phyloP scores from a whole-genome alignment of 2,329 filamentous ascomycete genomes.

The Cytospora paraplurivora region DNA sequence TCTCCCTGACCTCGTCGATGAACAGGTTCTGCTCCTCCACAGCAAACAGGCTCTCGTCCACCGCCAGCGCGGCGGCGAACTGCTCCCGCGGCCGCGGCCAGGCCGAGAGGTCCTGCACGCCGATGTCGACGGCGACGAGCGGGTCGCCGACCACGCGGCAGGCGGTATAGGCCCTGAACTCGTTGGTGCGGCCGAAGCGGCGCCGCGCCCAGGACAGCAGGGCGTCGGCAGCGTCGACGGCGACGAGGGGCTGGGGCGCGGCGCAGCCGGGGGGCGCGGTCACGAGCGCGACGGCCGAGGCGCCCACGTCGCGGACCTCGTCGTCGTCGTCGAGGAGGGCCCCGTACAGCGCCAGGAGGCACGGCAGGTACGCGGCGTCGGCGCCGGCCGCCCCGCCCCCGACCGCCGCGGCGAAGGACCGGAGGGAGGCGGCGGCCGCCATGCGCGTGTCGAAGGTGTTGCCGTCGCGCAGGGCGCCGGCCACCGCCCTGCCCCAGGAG shows the following conservation, averaged over 20 bases:
- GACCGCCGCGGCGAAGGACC: conserved; percentile 48
- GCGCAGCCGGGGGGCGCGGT: too few relatives aligned
- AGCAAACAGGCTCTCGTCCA: conserved; percentile 74
- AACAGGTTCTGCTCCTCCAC: conserved; percentile 96
- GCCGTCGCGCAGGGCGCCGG: conserved; percentile 50
- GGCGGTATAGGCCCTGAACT: conserved; percentile 46
- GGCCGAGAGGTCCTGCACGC: conserved; percentile 23
- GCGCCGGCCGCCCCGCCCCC: conserved; percentile 33
- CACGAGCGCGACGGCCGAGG: conserved; percentile 19
- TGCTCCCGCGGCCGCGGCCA: conserved; percentile 39
- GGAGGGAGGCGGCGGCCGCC: conserved; percentile 59
- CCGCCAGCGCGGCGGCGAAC: conserved; percentile 49
- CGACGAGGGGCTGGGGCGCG: conserved; percentile 46
- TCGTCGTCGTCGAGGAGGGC: conserved; percentile 88
- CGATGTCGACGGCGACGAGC: conserved; percentile 22
- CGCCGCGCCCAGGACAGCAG: conserved; percentile 48
- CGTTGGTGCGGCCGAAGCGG: conserved; percentile 38
- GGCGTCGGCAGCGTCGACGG: conserved; percentile 49
- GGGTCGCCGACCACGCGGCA: conserved; percentile 45
- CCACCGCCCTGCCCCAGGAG: conserved; percentile 54
- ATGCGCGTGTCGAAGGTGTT: conserved; percentile 66
- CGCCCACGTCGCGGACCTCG: conserved; percentile 56
- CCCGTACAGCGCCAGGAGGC: conserved; percentile 71
- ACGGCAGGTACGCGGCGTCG: conserved; percentile 49
- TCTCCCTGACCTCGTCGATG: conserved; percentile 77